Evolutionary conservation across 2,329 filamentous ascomycete genomes (phyloP).

Genomic region (Colletotrichum sp.): DNA sequence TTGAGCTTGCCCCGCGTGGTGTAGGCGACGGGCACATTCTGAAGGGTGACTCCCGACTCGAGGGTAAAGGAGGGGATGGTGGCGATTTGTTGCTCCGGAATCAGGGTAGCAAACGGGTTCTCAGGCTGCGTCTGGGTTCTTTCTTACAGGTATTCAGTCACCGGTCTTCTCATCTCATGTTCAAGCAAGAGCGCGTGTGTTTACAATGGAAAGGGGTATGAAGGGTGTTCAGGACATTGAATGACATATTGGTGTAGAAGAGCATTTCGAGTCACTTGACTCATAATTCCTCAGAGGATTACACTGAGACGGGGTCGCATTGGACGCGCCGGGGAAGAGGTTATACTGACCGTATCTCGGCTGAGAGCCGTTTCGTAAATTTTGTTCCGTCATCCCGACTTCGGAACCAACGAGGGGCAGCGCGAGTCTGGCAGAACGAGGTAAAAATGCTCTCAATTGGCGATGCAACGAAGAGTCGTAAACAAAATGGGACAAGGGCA

Average conservation of each 20-base stretch:
- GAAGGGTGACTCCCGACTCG: constrained; percentile 85
- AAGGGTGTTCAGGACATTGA: background rate
- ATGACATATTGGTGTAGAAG: background rate
- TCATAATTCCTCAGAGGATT: background rate
- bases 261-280: background rate
- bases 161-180: constrained; percentile 38
- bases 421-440: background rate
- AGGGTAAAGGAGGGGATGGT: constrained; percentile 89
- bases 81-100: constrained; percentile 86
- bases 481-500: background rate
- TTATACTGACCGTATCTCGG: constrained; percentile 37
- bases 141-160: constrained; percentile 71
- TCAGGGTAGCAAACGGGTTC: constrained; percentile 87
- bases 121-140: constrained; percentile 76
- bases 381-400: constrained; percentile 28
- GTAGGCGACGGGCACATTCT: constrained; percentile 76
- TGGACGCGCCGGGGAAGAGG: background rate
- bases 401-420: constrained; percentile 14
- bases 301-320: background rate
- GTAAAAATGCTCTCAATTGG: background rate
- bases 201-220: background rate
- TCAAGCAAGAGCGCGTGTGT: background rate
- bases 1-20: constrained; percentile 68
- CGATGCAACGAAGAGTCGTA: background rate
- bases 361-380: constrained; percentile 21